Percentiles rank a stretch among this genome's conserved stretches.
Evolutionary conservation across 192 early-diverging fungal genomes (phyloP).

Genomic region (Physocladia obscura): DNA sequence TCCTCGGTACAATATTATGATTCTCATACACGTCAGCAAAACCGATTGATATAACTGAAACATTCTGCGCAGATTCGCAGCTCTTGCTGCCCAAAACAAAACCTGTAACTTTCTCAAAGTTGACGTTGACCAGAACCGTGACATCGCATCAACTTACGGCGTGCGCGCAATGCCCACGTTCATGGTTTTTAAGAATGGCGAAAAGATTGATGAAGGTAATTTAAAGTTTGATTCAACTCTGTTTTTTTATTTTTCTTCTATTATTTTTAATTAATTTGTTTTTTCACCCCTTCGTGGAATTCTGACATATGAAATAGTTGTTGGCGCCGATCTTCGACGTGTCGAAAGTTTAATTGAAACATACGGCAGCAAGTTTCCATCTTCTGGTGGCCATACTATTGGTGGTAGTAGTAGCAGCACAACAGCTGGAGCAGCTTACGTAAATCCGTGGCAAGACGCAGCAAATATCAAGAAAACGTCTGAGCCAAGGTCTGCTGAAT

Average conservation of each 20-base stretch:
- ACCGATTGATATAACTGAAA: not conserved
- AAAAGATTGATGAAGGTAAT: slow-evolving; percentile 49
- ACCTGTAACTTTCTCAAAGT: slow-evolving; percentile 76
- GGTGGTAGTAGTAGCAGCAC: not conserved
- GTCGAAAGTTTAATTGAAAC: slow-evolving; percentile 36
- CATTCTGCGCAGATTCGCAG: slow-evolving; percentile 38
- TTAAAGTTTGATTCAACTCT: no score
- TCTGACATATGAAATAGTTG: no score
- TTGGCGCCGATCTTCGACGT: slow-evolving; percentile 24
- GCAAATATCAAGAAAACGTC: not conserved
- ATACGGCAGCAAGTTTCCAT: not conserved
- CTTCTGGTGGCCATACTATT: not conserved
- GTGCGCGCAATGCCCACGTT: slow-evolving; percentile 77
- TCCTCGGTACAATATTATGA: not conserved
- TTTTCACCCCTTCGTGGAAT: not conserved
- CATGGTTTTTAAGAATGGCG: slow-evolving; percentile 53
- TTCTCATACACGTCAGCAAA: not conserved
- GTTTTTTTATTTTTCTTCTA: not conserved
- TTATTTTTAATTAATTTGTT: no score
- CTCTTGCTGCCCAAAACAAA: slow-evolving; percentile 51
- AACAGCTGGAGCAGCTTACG: not conserved
- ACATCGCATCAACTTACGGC: slow-evolving; percentile 33
- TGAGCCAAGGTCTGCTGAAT: not conserved
- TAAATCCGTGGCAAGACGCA: slow-evolving; percentile 12
- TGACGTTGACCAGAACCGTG: slow-evolving; percentile 70